Percentiles rank a stretch among this genome's conserved stretches.
phyloP scores from a whole-genome alignment of 176 grass and related monocot species.

The Zoysia japonica region DNA sequence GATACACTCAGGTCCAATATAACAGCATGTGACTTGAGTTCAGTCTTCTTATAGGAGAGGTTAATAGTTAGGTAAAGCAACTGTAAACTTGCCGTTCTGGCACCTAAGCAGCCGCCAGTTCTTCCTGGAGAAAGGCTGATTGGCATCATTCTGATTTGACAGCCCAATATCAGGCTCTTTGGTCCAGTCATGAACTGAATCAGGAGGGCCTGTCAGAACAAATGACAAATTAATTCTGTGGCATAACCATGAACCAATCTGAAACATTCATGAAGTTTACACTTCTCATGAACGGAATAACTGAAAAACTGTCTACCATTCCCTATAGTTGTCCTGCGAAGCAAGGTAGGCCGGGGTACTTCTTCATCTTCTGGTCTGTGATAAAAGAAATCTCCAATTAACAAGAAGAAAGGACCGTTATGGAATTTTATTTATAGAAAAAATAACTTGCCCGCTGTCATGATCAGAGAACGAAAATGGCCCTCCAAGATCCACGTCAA shows the following conservation, averaged over 20 bases:
- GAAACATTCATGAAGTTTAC: slow-evolving; percentile 20
- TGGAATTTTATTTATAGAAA: slow-evolving; percentile 16
- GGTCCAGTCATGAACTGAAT: slow-evolving; percentile 86
- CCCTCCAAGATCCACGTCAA: slow-evolving; percentile 64
- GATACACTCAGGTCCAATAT: slow-evolving; percentile 3
- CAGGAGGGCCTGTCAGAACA: slow-evolving; percentile 74
- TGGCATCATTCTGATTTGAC: slow-evolving; percentile 57
- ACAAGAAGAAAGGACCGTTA: slow-evolving; percentile 32
- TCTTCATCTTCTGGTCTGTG: slow-evolving; percentile 90
- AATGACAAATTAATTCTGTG: slow-evolving; percentile 28
- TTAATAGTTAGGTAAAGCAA: slow-evolving; percentile 8
- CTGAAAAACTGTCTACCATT: slow-evolving; percentile 57
- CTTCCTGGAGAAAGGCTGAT: slow-evolving; percentile 69
- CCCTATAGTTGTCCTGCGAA: slow-evolving; percentile 69
- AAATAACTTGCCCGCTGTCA: slow-evolving; percentile 66
- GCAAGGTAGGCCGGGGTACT: slow-evolving; percentile 50
- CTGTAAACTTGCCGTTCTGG: slow-evolving; percentile 80
- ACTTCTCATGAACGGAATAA: slow-evolving; percentile 15
- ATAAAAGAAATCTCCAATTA: slow-evolving; percentile 40
- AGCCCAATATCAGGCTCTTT: slow-evolving; percentile 69
- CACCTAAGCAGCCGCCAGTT: slow-evolving; percentile 91
- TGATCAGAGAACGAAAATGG: slow-evolving; percentile 61
- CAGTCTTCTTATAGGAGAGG: not conserved
- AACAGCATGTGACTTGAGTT: slow-evolving; percentile 12
- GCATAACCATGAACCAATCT: slow-evolving; percentile 1